phyloP scores from a whole-genome alignment of 1,284 basidiomycete genomes.

The Leucoagaricus sp. region DNA sequence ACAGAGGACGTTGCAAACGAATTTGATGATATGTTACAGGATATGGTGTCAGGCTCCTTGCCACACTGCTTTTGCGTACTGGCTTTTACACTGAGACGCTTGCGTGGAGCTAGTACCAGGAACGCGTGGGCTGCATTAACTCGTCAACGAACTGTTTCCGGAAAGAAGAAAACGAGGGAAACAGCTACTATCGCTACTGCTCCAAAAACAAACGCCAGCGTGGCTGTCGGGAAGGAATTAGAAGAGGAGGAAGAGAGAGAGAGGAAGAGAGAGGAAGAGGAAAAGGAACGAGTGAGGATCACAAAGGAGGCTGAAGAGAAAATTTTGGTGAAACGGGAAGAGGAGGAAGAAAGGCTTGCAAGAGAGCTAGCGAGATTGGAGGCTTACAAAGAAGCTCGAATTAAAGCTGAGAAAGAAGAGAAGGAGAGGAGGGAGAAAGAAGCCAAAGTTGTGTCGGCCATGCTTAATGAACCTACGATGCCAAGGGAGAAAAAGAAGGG shows the following conservation, averaged over 20 bases:
- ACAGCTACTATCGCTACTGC: too few relatives aligned
- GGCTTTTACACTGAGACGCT: constrained; percentile 3
- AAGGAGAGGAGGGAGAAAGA: constrained; percentile 16
- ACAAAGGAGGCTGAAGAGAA: constrained; percentile 8
- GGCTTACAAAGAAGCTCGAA: constrained; percentile 4
- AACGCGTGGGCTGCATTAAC: neutral
- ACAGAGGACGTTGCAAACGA: neutral
- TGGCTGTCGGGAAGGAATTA: too few relatives aligned
- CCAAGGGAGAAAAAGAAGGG: too few relatives aligned
- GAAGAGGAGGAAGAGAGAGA: constrained; percentile 1
- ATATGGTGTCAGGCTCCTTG: neutral
- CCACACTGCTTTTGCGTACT: neutral
- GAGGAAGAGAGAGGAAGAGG: neutral
- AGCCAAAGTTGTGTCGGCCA: constrained; percentile 13
- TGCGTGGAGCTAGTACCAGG: neutral
- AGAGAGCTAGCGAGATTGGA: constrained; percentile 2
- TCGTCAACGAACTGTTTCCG: neutral
- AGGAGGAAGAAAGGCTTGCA: constrained; percentile 4
- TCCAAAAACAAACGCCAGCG: too few relatives aligned
- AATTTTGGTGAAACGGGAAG: constrained; percentile 4
- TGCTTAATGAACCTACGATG: neutral
- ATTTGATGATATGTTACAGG: constrained; percentile 10
- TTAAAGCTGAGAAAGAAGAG: constrained; percentile 11
- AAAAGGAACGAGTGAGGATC: neutral
- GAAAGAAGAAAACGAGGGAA: too few relatives aligned